phyloP scores from a whole-genome alignment of 345 rosid genomes.

The Populus euphratica region DNA sequence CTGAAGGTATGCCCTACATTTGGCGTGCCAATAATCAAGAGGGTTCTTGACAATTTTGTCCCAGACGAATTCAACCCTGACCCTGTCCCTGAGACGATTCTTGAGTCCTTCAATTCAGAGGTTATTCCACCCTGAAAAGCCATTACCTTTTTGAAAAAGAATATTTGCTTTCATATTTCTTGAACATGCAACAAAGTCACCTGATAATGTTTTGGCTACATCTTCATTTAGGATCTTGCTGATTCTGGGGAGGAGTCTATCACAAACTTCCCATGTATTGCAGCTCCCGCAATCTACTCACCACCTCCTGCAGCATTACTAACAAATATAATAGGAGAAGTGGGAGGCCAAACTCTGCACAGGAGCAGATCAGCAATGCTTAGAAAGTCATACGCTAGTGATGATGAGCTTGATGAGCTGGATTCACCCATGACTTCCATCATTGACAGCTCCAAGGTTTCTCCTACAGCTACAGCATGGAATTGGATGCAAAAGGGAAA shows the following conservation, averaged over 20 bases:
- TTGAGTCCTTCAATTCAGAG: constrained; percentile 65
- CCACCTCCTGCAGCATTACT: constrained; percentile 62
- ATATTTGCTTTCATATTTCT: not conserved
- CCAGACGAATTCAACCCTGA: constrained; percentile 87
- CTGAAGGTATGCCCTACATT: constrained; percentile 76
- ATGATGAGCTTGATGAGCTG: constrained; percentile 82
- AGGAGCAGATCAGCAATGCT: constrained; percentile 54
- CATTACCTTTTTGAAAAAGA: not conserved
- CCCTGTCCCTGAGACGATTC: constrained; percentile 59
- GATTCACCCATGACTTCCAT: constrained; percentile 66
- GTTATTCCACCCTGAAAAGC: constrained; percentile 33
- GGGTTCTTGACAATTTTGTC: constrained; percentile 68
- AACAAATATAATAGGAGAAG: constrained; percentile 48
- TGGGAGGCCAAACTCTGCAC: constrained; percentile 39
- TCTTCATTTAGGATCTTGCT: constrained; percentile 36
- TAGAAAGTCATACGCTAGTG: constrained; percentile 70
- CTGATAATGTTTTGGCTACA: not conserved
- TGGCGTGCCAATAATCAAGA: constrained; percentile 52
- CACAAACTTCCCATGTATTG: constrained; percentile 54
- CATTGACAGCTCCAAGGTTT: constrained; percentile 36
- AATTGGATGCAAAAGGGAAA: constrained; percentile 14
- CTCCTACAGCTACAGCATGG: not conserved
- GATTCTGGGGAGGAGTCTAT: constrained; percentile 46
- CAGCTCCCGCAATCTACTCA: constrained; percentile 49
- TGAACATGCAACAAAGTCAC: not conserved